phyloP scores from a whole-genome alignment of 2,329 filamentous ascomycete species.

The Drechslerella dactyloides region DNA sequence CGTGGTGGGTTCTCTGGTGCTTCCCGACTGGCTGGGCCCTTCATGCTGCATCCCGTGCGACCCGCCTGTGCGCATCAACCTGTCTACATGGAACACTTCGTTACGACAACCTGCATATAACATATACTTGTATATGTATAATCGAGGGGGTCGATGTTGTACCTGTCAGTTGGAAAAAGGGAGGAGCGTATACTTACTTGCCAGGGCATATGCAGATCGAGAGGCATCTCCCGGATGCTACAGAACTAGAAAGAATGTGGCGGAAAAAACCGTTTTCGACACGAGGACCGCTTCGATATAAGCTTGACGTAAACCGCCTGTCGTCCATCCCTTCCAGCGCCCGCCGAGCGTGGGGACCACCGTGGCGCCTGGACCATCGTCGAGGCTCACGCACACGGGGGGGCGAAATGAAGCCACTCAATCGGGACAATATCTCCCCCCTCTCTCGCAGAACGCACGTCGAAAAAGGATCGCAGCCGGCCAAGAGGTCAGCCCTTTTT shows the following conservation, averaged over 20 bases:
- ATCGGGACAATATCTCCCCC: constrained; percentile 36
- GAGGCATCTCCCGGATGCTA: background rate
- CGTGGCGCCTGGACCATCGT: constrained; percentile 29
- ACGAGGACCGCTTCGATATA: constrained; percentile 31
- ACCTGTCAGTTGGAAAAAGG: too few species aligned
- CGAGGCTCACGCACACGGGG: constrained; percentile 1
- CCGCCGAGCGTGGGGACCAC: constrained; percentile 13
- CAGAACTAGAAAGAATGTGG: background rate
- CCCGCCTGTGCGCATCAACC: constrained; percentile 27
- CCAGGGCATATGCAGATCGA: background rate
- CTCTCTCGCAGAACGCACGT: constrained; percentile 30
- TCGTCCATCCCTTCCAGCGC: background rate
- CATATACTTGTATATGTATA: too few species aligned
- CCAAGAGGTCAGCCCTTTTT: constrained; percentile 35
- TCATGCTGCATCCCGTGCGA: constrained; percentile 16
- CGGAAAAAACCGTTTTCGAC: constrained; percentile 48
- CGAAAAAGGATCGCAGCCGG: constrained; percentile 1
- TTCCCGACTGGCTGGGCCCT: constrained; percentile 27
- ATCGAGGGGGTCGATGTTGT: too few species aligned
- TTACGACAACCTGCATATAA: background rate
- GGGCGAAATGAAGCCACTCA: constrained; percentile 49
- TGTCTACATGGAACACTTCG: constrained; percentile 18
- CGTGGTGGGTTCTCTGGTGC: constrained; percentile 19
- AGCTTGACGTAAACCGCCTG: constrained; percentile 13
- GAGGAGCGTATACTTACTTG: background rate